A percentile compares a stretch with the other conserved stretches of the same genome.
phyloP scores from a whole-genome alignment of 306 rosid genomes.

The Pyrus betulifolia region DNA sequence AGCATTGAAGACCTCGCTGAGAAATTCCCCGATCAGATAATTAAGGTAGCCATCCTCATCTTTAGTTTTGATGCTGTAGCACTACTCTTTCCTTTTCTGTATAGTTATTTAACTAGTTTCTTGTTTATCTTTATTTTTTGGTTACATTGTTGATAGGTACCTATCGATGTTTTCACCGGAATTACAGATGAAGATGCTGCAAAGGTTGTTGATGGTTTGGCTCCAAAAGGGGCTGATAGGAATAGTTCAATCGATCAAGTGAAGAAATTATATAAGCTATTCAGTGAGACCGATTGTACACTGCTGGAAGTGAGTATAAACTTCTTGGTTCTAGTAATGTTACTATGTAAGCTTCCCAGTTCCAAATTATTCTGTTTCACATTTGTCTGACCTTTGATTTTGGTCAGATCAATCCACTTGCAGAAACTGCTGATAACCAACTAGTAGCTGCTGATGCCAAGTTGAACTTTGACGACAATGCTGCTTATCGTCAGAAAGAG shows the following conservation, averaged over 20 bases:
- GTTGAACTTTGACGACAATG: slow-evolving; percentile 96
- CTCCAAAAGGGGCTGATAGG: slow-evolving; percentile 70
- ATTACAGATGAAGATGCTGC: slow-evolving; percentile 92
- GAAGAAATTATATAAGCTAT: slow-evolving; percentile 87
- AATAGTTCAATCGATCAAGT: slow-evolving; percentile 86
- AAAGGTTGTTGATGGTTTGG: slow-evolving; percentile 95
- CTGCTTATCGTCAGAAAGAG: slow-evolving; percentile 84
- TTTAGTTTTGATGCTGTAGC: slow-evolving; percentile 14
- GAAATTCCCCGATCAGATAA: slow-evolving; percentile 88
- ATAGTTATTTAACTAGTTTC: slow-evolving; percentile 17
- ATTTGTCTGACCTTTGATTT: slow-evolving; percentile 8
- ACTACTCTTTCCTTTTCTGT: slow-evolving; percentile 1
- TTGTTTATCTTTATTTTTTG: slow-evolving; percentile 1
- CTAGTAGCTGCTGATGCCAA: slow-evolving; percentile 99
- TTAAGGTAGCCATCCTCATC: slow-evolving; percentile 48
- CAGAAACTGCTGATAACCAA: slow-evolving; percentile 90
- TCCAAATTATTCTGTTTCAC: not conserved
- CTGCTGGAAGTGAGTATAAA: slow-evolving; percentile 74
- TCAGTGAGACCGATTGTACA: slow-evolving; percentile 81
- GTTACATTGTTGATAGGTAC: slow-evolving; percentile 46
- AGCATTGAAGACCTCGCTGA: slow-evolving; percentile 99
- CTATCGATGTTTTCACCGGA: slow-evolving; percentile 88
- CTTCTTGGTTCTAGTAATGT: not conserved
- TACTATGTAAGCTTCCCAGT: not conserved
- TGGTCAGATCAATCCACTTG: slow-evolving; percentile 87